phyloP scores from a whole-genome alignment of 371 early-diverging fungal genomes.

The Mucor plumbeus region DNA sequence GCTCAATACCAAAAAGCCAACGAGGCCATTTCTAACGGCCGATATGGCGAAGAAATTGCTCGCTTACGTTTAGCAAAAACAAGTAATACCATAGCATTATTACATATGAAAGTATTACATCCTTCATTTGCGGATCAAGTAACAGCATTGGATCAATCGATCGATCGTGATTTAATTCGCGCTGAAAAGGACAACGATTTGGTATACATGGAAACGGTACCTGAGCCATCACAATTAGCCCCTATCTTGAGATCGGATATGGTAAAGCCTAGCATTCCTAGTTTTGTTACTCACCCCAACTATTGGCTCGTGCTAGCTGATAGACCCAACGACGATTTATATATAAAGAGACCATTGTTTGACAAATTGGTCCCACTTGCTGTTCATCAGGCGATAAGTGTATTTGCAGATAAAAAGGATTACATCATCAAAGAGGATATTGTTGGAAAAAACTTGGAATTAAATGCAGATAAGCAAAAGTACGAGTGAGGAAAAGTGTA shows the following conservation, averaged over 20 bases:
- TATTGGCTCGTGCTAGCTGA: conserved; percentile 28
- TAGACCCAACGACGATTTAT: conserved; percentile 32
- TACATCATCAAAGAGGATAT: conserved; percentile 71
- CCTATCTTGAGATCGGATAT: conserved; percentile 74
- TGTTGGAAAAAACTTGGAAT: conserved; percentile 60
- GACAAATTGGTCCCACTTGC: conserved; percentile 86
- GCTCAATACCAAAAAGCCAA: conserved; percentile 78
- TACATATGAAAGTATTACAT: conserved; percentile 26
- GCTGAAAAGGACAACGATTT: conserved; percentile 91
- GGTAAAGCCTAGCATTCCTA: conserved; percentile 67
- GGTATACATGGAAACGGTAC: conserved; percentile 84
- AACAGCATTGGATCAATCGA: conserved; percentile 54
- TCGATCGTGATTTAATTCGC: conserved; percentile 61
- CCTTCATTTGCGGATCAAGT: conserved; percentile 34
- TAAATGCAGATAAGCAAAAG: conserved; percentile 64
- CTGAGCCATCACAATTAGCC: conserved; percentile 60
- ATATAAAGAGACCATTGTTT: conserved; percentile 79
- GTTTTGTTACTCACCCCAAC: conserved; percentile 41
- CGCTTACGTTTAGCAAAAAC: conserved; percentile 66
- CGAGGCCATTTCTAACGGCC: conserved; percentile 71
- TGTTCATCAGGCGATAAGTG: conserved; percentile 86
- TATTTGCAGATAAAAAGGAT: conserved; percentile 81
- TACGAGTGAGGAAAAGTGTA: conserved; percentile 24
- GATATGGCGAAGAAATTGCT: conserved; percentile 87
- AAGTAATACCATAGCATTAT: conserved; percentile 19